Evolutionary conservation across 83 land plant genomes (phyloP).

Genomic region (Diphasiastrum complanatum): DNA sequence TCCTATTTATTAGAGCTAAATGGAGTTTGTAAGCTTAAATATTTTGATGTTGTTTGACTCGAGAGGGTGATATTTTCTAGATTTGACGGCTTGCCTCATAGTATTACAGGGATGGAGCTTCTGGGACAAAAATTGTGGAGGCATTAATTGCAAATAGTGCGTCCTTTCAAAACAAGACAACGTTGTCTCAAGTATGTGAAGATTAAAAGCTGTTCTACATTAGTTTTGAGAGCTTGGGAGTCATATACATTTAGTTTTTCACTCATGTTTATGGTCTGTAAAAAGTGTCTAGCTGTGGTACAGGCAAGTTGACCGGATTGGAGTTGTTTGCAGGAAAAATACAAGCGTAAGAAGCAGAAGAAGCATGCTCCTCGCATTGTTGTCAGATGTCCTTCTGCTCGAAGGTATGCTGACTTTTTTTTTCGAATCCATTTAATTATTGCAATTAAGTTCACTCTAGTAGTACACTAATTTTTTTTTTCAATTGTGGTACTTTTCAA

Average conservation of each 20-base stretch:
- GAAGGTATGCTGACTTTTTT: too few species aligned
- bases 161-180: conserved; percentile 75
- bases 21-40: too few species aligned
- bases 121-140: conserved; percentile 74
- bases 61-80: not conserved
- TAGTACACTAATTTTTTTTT: too few species aligned
- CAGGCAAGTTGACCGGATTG: not conserved
- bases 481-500: too few species aligned
- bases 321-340: conserved; percentile 69
- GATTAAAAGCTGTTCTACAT: too few species aligned
- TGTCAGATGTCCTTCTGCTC: conserved; percentile 68
- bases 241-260: too few species aligned
- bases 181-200: conserved; percentile 70
- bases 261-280: too few species aligned
- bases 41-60: too few species aligned
- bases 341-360: conserved; percentile 78
- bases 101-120: conserved; percentile 56
- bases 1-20: not conserved
- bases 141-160: conserved; percentile 93
- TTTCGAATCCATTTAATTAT: too few species aligned
- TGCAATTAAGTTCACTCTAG: too few species aligned
- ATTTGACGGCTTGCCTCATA: not conserved
- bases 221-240: too few species aligned
- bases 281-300: too few species aligned
- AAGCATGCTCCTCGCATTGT: conserved; percentile 90